Evolutionary conservation across 768 basidiomycete genomes (phyloP), one percentile per base, ranked within the genome.

Genomic region (Russula compacta): DNA sequence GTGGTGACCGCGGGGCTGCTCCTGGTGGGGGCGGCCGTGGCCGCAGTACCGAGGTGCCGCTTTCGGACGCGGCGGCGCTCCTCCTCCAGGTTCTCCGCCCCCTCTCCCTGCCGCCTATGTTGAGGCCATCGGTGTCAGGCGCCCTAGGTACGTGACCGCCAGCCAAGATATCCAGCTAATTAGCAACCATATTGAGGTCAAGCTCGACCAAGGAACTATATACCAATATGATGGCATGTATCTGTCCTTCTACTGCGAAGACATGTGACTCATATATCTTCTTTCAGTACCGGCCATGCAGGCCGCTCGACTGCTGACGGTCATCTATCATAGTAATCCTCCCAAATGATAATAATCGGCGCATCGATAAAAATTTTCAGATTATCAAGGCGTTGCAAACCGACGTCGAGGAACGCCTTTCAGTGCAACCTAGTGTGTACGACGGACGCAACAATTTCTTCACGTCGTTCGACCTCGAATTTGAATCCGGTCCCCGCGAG

Each of bases 361-460:
- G 73, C 87, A 0, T 85, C 88, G 0, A 80, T 81, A 0, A 74
- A 10, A 91, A 89, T 61, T 77, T 89, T 77, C 81, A 85, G 10
- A 72, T 92, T 10, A 84, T 92, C 48, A 76, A 76, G 7, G 76
- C 76, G 19, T 71, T 92, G 11, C 90, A 92, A 70, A 74, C 73
- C 7, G 69, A 73, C 0, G 75, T 81, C 8, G 81, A 83, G 0
- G 81, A 81, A 0, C 72, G 79, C 33, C 76, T 87, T 19, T 88
- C 91, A 67, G 86, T 82, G 3, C 87, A 85, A 8, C 81, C 78
- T 8, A 85, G 79, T 17, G 89, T 81, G 0, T 92, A 89, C 60
- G 90, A 92, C 53, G 89, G 89, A 0, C 78, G 85, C 42, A 92
- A 90, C 71, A 92, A 90, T 60, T 71, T 84, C 53, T 92, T 88